These are phyloP conservation scores for Wickerhamiella infanticola DNA, from an alignment of 1,139 yeast genomes.

Conservation along the genomic window DNA sequence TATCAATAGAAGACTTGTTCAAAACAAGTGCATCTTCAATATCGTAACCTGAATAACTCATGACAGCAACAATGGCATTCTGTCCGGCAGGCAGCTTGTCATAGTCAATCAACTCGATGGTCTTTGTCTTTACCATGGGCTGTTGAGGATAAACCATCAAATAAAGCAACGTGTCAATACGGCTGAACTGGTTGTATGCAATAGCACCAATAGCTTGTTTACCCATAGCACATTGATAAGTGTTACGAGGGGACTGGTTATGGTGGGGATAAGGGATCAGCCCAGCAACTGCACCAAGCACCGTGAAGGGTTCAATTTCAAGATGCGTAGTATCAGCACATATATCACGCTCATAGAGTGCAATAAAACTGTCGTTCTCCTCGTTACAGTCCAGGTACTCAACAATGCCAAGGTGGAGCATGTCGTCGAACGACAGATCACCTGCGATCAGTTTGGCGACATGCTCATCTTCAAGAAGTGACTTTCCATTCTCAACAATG, in stretches of 20 bases:
- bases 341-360: slow-evolving; percentile 63
- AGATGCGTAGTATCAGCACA: slow-evolving; percentile 57
- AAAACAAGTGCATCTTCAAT: slow-evolving; percentile 96
- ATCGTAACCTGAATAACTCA: slow-evolving; percentile 98
- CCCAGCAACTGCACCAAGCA: slow-evolving; percentile 96
- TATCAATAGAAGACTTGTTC: slow-evolving; percentile 81
- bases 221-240: slow-evolving; percentile 99
- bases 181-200: slow-evolving; percentile 87
- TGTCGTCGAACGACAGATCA: slow-evolving; percentile 75
- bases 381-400: slow-evolving; percentile 96
- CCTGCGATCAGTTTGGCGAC: slow-evolving; percentile 45
- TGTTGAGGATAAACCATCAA: slow-evolving; percentile 97
- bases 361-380: slow-evolving; percentile 89
- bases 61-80: slow-evolving; percentile 96
- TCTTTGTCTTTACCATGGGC: slow-evolving; percentile 96
- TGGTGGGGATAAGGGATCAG: slow-evolving; percentile 99
- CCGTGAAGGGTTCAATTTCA: slow-evolving; percentile 93
- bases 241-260: slow-evolving; percentile 95
- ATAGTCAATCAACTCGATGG: slow-evolving; percentile 86
- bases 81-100: slow-evolving; percentile 98
- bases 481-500: slow-evolving; percentile 55
- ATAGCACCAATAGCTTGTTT: slow-evolving; percentile 99
- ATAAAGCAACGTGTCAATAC: slow-evolving; percentile 87
- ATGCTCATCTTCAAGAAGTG: slow-evolving; percentile 62
- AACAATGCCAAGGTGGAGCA: slow-evolving; percentile 69